Evolutionary conservation across 805 yeast species (phyloP), one percentile per base, ranked within the genome.

Genomic region (Candida nemodendra): DNA sequence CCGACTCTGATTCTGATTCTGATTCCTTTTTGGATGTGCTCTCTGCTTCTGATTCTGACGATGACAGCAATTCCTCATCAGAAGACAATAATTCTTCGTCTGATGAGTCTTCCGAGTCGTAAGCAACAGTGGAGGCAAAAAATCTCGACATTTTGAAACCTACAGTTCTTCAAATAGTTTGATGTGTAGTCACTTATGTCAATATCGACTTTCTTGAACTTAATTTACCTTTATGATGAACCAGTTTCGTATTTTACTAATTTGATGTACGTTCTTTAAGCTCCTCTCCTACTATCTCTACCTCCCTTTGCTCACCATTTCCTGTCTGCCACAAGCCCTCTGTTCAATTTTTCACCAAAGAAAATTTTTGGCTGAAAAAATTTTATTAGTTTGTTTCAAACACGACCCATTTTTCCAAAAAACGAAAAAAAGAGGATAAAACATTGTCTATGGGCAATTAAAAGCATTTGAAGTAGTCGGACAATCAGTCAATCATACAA

Each of bases 131-230:
- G 18, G 79, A 66, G 38, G 80, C 79, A 72, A 93, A 93, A 77
- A 93, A 91, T 69, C 95, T 85, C 54, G 98, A 88, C 95, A 89
- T 89, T 21, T 27, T 39, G 34, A 26, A 29, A 24, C 14, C 18
- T 24, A 33, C 36, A 33, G 34, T 23, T 27, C 27, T 14, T 13
- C 13, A 21, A 32, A 25, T 22, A 18, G 17, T 17, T 15, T n/a
- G 18, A 29, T 12, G 36, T 26, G 13, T 21, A 18, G 36, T 30
- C 21, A 17, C 33, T 26, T 30, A 18, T 30, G 23, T 18, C 16
- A 32, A 21, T 32, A 22, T 32, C n/a, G n/a, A n/a, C n/a, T n/a
- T n/a, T n/a, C n/a, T n/a, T n/a, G 25, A 29, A 32, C n/a, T n/a
- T n/a, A n/a, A n/a, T n/a, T n/a, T n/a, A n/a, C n/a, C n/a, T n/a